Percentiles rank a stretch among this genome's conserved stretches.
phyloP scores from a whole-genome alignment of 2,329 filamentous ascomycete genomes.

The Cladosporium cucumerinum region DNA sequence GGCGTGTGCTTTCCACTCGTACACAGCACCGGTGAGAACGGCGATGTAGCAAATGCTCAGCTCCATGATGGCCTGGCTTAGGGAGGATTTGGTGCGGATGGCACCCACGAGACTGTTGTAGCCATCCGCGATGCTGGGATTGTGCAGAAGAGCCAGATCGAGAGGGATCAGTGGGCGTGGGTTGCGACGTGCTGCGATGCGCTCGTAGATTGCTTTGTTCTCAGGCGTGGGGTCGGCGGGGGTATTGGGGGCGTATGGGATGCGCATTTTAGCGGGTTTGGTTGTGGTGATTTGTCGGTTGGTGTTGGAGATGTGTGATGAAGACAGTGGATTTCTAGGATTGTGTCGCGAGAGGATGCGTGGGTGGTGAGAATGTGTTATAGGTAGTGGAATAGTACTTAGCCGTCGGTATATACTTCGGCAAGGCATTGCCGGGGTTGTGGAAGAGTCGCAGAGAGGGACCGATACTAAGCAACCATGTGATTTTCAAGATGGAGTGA shows the following conservation, averaged over 20 bases:
- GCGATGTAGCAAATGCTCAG: constrained; percentile 38
- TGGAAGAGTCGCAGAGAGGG: background rate
- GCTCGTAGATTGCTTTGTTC: constrained; percentile 53
- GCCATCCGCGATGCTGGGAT: constrained; percentile 70
- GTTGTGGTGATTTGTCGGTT: background rate
- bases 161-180: constrained; percentile 70
- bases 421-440: constrained; percentile 4
- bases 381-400: constrained; percentile 13
- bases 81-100: constrained; percentile 35
- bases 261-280: constrained; percentile 53
- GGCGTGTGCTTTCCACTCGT: constrained; percentile 38
- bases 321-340: background rate
- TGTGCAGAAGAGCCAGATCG: constrained; percentile 74
- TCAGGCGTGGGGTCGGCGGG: constrained; percentile 49
- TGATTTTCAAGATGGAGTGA: background rate
- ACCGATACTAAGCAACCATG: background rate
- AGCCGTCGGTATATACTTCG: constrained; percentile 16
- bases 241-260: constrained; percentile 61
- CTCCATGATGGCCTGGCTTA: constrained; percentile 32
- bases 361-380: background rate
- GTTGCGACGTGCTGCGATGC: constrained; percentile 62
- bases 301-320: background rate
- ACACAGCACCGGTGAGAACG: constrained; percentile 35
- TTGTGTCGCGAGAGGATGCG: background rate
- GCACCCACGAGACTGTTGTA: constrained; percentile 67